Evolutionary conservation across 345 rosid genomes (phyloP).

Genomic region (Garcia nutans): DNA sequence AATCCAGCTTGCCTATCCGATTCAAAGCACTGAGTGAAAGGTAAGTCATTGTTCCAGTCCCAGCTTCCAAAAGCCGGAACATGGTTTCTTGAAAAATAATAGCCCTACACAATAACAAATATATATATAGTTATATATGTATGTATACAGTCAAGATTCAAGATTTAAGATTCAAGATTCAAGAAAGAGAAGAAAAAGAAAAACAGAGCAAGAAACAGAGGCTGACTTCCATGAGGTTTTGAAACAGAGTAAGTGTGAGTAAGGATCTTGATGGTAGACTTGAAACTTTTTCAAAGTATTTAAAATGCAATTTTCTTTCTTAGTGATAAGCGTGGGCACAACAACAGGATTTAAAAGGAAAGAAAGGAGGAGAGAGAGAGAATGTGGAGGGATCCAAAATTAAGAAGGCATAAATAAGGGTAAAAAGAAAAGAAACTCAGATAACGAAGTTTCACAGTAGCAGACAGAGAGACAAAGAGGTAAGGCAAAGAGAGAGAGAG

Average conservation of each 20-base stretch:
- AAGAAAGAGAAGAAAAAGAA: not conserved
- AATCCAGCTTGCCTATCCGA: constrained; percentile 64
- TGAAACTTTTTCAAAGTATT: not conserved
- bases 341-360: constrained; percentile 9
- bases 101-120: constrained; percentile 24
- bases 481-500: constrained; percentile 25
- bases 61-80: constrained; percentile 98
- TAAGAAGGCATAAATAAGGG: not conserved
- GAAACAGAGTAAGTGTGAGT: not conserved
- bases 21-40: constrained; percentile 92
- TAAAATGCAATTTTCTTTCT: not conserved
- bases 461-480: constrained; percentile 42
- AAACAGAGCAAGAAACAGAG: not conserved
- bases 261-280: not conserved
- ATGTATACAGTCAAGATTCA: no score
- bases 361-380: constrained; percentile 7
- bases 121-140: no score
- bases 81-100: constrained; percentile 54
- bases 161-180: no score
- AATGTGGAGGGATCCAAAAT: not conserved
- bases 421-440: constrained; percentile 18
- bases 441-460: constrained; percentile 39
- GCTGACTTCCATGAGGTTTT: constrained; percentile 23
- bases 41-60: constrained; percentile 86
- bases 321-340: not conserved